phyloP scores from a whole-genome alignment of 1,284 basidiomycete genomes.

The Uromyces viciae-fabae region DNA sequence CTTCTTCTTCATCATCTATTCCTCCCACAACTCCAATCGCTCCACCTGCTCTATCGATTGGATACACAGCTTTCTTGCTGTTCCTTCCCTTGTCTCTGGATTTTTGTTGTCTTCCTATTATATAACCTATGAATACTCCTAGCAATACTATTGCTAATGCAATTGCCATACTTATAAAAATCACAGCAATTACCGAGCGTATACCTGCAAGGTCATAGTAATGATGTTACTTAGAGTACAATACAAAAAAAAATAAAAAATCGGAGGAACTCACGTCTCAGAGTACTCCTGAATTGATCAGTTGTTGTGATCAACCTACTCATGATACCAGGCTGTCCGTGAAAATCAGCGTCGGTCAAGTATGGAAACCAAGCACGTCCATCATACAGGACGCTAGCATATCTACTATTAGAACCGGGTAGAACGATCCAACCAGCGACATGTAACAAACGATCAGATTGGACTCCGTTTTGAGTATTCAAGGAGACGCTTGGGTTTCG shows the following conservation, averaged over 20 bases:
- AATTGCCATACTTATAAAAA: constrained; percentile 94
- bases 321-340: constrained; percentile 69
- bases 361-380: constrained; percentile 79
- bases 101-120: constrained; percentile 70
- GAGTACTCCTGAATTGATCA: constrained; percentile 48
- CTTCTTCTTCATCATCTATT: background rate
- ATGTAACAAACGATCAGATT: constrained; percentile 87
- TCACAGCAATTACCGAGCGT: constrained; percentile 85
- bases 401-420: constrained; percentile 61
- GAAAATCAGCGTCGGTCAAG: constrained; percentile 66
- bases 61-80: constrained; percentile 47
- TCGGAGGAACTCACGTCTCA: constrained; percentile 45
- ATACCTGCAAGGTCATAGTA: constrained; percentile 64
- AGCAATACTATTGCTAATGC: constrained; percentile 91
- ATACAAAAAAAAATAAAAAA: constrained; percentile 56
- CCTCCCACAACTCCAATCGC: constrained; percentile 35
- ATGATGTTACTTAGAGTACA: constrained; percentile 70
- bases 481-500: constrained; percentile 59
- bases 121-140: constrained; percentile 76
- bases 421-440: constrained; percentile 75
- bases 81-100: too few species aligned
- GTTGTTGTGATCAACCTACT: constrained; percentile 74
- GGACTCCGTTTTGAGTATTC: constrained; percentile 64
- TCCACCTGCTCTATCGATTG: background rate
- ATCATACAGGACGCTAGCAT: constrained; percentile 68